These are phyloP conservation scores for Asterochloris sp. DNA, from an alignment of 139 green algal genomes.

Conservation along the genomic window DNA sequence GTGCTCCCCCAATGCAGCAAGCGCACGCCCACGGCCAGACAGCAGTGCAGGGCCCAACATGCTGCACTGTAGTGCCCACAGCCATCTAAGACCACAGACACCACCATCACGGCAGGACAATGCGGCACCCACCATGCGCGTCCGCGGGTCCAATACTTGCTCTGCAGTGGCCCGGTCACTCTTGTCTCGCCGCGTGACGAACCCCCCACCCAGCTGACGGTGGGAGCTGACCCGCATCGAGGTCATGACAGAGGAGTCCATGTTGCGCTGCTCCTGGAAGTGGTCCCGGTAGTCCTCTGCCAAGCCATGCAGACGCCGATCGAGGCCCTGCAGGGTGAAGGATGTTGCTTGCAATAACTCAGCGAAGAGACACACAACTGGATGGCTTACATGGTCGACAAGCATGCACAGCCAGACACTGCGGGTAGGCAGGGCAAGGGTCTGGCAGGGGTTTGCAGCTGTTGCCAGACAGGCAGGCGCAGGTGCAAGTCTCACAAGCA, in stretches of 20 bases:
- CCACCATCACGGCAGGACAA: neutral
- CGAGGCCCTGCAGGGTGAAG: no score
- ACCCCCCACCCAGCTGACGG: slow-evolving; percentile 20
- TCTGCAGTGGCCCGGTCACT: slow-evolving; percentile 90
- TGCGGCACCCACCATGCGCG: slow-evolving; percentile 69
- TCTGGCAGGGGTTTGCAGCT: no score
- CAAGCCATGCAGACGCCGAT: neutral
- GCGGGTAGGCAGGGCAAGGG: no score
- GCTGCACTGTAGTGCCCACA: neutral
- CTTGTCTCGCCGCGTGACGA: slow-evolving; percentile 62
- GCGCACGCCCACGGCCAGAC: neutral
- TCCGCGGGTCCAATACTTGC: slow-evolving; percentile 86
- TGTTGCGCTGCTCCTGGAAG: slow-evolving; percentile 6
- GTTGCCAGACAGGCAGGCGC: no score
- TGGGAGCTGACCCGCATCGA: slow-evolving; percentile 28
- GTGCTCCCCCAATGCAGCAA: neutral
- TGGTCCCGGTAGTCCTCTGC: slow-evolving; percentile 11
- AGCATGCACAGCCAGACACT: no score
- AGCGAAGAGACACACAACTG: no score
- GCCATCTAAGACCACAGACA: no score
- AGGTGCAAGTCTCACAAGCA: no score
- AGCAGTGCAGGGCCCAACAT: neutral
- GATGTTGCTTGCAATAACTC: no score
- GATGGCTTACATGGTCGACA: no score
- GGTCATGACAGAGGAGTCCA: slow-evolving; percentile 39